Evolutionary conservation across 1,284 basidiomycete genomes (phyloP).

Genomic region (Butyriboletus appendiculatus): DNA sequence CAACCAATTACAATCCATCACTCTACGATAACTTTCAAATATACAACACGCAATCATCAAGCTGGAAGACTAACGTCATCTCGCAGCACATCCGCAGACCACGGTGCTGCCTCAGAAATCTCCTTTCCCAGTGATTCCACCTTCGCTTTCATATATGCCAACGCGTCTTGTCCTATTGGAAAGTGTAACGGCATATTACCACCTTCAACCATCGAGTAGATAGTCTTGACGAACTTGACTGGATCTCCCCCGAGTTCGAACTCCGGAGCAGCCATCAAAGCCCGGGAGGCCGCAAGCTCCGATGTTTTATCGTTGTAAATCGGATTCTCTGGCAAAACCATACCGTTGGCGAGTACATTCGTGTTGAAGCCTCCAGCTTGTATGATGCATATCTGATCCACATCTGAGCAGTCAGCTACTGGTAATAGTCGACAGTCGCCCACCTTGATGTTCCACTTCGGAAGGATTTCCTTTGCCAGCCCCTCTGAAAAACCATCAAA

Average conservation of each 20-base stretch:
- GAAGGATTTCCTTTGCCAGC: conserved; percentile 15
- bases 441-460: conserved; percentile 27
- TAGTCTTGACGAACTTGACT: background rate
- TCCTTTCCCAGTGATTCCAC: background rate
- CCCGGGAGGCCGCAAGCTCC: background rate
- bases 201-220: background rate
- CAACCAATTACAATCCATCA: background rate
- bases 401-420: background rate
- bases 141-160: background rate
- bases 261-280: background rate
- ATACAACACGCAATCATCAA: background rate
- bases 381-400: conserved; percentile 20
- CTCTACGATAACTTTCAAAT: no score
- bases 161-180: conserved; percentile 10
- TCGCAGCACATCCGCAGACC: conserved; percentile 11
- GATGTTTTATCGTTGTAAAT: background rate
- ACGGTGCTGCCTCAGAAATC: conserved; percentile 1
- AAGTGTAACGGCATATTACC: conserved; percentile 7
- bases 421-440: background rate
- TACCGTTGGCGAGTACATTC: background rate
- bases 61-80: background rate
- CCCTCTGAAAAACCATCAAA: conserved; percentile 19
- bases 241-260: background rate
- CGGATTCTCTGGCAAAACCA: background rate
- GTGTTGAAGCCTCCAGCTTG: conserved; percentile 7